Conservation (phyloP, 2,329 filamentous ascomycete genomes). For the Elsinoe perseae region DNA sequence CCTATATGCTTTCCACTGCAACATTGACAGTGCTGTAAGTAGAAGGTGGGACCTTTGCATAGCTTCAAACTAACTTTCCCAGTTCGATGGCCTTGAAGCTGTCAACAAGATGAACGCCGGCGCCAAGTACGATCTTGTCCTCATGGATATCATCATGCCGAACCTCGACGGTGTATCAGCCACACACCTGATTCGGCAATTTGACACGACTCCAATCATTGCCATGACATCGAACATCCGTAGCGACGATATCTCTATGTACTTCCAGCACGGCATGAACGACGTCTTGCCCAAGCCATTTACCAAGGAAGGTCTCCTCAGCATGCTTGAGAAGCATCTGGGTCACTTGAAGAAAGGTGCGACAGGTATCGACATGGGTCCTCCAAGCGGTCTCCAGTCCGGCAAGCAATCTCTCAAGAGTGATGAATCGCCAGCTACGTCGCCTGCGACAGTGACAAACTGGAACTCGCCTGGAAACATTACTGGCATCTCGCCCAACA, state of each 20-base stretch:
- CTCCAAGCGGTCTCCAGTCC: constrained; percentile 43
- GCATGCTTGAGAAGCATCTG: constrained; percentile 80
- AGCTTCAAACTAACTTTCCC: constrained; percentile 16
- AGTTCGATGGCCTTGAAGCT: constrained; percentile 84
- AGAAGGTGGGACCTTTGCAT: background rate
- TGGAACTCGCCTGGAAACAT: constrained; percentile 58
- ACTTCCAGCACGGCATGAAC: constrained; percentile 97
- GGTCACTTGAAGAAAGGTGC: constrained; percentile 63
- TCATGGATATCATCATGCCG: constrained; percentile 78
- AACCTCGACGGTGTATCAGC: constrained; percentile 91
- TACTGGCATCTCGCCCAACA: constrained; percentile 50
- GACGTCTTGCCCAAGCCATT: constrained; percentile 96
- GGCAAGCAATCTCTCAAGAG: constrained; percentile 52
- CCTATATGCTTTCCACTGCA: constrained; percentile 56
- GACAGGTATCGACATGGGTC: constrained; percentile 30
- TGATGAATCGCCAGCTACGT: constrained; percentile 56
- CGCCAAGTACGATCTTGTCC: constrained; percentile 54
- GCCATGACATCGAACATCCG: constrained; percentile 99
- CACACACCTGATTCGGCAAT: constrained; percentile 84
- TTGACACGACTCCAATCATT: constrained; percentile 79
- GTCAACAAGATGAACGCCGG: constrained; percentile 72
- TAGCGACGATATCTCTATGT: constrained; percentile 92
- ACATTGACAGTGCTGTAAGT: constrained; percentile 56
- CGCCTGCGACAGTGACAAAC: constrained; percentile 51
- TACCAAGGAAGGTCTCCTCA: constrained; percentile 71